Conservation (phyloP, 305 asterid genomes). For the Fraxinus platypoda region DNA sequence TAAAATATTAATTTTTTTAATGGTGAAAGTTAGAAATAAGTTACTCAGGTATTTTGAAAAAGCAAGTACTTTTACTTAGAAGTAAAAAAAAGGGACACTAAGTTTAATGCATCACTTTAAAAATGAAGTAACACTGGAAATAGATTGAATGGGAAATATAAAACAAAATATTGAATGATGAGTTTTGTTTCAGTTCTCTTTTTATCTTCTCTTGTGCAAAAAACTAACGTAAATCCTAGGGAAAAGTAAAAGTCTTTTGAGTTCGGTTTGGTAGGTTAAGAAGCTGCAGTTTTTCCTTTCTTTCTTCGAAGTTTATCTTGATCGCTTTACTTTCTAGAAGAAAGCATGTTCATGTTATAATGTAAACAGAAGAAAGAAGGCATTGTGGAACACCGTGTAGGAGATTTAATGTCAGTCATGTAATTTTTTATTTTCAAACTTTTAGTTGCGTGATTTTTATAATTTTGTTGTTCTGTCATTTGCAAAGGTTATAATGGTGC, state of each 20-base stretch:
- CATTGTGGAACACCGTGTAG: neutral
- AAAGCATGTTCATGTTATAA: neutral
- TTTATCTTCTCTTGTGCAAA: neutral
- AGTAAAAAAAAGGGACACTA: neutral
- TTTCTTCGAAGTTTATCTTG: neutral
- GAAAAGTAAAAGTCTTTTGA: neutral
- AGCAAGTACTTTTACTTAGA: neutral
- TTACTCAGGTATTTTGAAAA: neutral
- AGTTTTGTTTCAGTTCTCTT: neutral
- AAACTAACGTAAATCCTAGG: neutral
- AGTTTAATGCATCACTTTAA: neutral
- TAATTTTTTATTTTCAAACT: neutral
- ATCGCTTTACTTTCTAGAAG: neutral
- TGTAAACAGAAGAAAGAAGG: neutral
- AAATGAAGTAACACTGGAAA: neutral
- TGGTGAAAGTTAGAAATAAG: neutral
- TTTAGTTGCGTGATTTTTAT: neutral
- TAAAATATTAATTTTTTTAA: neutral
- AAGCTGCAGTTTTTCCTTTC: neutral
- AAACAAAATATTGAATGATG: neutral
- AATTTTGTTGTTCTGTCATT: constrained; percentile 16
- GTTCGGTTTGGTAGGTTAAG: neutral
- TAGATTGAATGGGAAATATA: neutral
- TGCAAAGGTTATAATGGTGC: constrained; percentile 32
- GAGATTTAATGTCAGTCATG: neutral